Conservation (phyloP, 306 rosid genomes). For the Begonia loranthoides region DNA sequence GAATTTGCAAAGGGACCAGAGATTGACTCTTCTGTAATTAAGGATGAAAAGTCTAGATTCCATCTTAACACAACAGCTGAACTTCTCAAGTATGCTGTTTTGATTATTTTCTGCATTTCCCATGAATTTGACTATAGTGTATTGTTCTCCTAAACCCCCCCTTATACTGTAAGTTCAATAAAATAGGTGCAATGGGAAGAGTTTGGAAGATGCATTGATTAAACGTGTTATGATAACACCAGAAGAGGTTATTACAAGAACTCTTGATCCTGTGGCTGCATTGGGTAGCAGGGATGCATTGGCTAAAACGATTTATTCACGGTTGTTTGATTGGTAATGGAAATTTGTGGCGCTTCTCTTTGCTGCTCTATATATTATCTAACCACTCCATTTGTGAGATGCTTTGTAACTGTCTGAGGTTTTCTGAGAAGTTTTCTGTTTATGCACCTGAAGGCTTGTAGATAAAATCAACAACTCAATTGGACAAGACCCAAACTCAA, state of each 20-base stretch:
- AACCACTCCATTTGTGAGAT: no score
- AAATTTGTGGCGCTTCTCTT: conserved; percentile 10
- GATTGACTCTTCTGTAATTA: conserved; percentile 85
- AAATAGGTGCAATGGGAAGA: conserved; percentile 74
- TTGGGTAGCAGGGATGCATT: conserved; percentile 90
- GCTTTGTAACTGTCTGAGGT: no score
- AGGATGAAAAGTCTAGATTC: conserved; percentile 84
- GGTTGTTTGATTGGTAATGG: conserved; percentile 95
- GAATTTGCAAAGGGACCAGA: conserved; percentile 94
- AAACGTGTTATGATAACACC: conserved; percentile 99
- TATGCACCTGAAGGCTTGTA: conserved; percentile 55
- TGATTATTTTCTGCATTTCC: conserved; percentile 10
- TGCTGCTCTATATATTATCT: conserved; percentile 10
- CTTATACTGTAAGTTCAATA: no score
- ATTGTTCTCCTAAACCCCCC: no score
- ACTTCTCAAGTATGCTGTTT: conserved; percentile 55
- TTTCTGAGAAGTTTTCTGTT: no score
- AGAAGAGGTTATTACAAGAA: conserved; percentile 95
- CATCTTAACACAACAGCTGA: conserved; percentile 88
- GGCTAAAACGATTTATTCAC: conserved; percentile 88
- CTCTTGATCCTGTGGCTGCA: conserved; percentile 98
- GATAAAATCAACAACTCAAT: conserved; percentile 89
- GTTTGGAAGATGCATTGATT: conserved; percentile 96
- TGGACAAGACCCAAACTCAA: conserved; percentile 97
- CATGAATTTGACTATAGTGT: no score